These are phyloP conservation scores for Peronospora farinosa DNA, from an alignment of 352 stramenopile genomes.

Conservation along the genomic window DNA sequence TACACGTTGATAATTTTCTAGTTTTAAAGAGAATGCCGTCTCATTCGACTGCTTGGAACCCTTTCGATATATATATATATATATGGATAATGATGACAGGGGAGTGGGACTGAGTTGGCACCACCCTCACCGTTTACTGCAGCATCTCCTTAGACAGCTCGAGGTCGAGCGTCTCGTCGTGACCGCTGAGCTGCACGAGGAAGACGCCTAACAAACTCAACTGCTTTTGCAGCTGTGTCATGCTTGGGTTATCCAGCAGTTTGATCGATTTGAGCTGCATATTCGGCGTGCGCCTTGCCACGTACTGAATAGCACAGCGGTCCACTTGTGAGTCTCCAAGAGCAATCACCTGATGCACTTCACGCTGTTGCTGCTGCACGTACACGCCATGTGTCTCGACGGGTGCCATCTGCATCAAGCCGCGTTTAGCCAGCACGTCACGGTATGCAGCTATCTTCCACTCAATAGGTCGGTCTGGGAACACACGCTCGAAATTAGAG, in stretches of 20 bases:
- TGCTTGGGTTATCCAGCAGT: conserved; percentile 67
- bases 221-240: conserved; percentile 70
- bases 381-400: conserved; percentile 19
- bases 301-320: conserved; percentile 63
- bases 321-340: conserved; percentile 69
- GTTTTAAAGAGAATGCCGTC: not conserved
- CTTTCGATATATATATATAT: conserved; percentile 33
- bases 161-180: conserved; percentile 63
- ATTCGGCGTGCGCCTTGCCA: conserved; percentile 40
- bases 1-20: not conserved
- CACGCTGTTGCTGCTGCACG: conserved; percentile 24
- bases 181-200: conserved; percentile 51
- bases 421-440: conserved; percentile 41
- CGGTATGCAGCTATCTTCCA: conserved; percentile 77
- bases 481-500: conserved; percentile 50
- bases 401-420: conserved; percentile 16
- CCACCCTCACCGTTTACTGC: conserved; percentile 23
- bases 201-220: conserved; percentile 52
- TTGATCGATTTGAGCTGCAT: conserved; percentile 73
- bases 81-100: conserved; percentile 12
- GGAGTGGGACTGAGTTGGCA: not conserved
- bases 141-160: conserved; percentile 70
- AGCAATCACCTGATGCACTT: conserved; percentile 56
- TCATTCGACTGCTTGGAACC: not conserved
- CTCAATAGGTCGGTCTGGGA: conserved; percentile 55